Base-by-base conservation (phyloP, 345 rosid species). In the Rubroshorea leprosula region DNA sequence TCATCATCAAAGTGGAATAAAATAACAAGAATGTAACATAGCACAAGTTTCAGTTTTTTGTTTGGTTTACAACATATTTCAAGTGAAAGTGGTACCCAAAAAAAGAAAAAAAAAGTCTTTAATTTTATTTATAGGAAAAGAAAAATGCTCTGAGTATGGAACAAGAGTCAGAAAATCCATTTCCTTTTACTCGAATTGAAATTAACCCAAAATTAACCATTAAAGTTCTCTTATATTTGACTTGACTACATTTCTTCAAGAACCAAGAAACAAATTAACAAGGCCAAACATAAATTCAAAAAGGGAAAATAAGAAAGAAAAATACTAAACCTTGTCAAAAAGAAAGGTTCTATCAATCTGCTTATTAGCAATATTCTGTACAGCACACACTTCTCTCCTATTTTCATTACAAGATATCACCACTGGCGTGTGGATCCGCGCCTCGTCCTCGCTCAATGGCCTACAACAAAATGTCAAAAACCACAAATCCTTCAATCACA, bases 301-400 rank as follows among this genome's bases (percentile, higher is more conserved):
- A 24, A 23, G 19, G 46, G 13, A 52, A 60, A 18, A 47, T 16
- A 60, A 3, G 41, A 6, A 35, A 35, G 9, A 35, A 49, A 8
- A 58, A 19, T 63, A n/a, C n/a, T n/a, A n/a, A n/a, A 88, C 99
- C 99, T 80, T 93, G 70, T 93, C 97, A 64, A 93, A 93, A 68
- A 80, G 80, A 70, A 93, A 93, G 65, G 90, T 85, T 71, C 96
- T 80, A 72, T 89, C 99, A 77, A 93, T 89, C 73, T 93, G 97
- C 75, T 93, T 93, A 67, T 85, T 86, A 57, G 97, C 96, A 67
- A 93, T 93, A 68, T 60, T 85, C 75, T 93, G 99, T 54, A 84
- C 68, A 0, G 99, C 90, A 13, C 78, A 67, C 72, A 93, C 96
- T 85, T 89, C 99, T 79, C 87, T 76, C 69, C 92, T 85, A 19